Percentiles rank a stretch among this genome's conserved stretches.
Conservation (phyloP, 352 stramenopile genomes). For the Elongisporangium prolatum region DNA sequence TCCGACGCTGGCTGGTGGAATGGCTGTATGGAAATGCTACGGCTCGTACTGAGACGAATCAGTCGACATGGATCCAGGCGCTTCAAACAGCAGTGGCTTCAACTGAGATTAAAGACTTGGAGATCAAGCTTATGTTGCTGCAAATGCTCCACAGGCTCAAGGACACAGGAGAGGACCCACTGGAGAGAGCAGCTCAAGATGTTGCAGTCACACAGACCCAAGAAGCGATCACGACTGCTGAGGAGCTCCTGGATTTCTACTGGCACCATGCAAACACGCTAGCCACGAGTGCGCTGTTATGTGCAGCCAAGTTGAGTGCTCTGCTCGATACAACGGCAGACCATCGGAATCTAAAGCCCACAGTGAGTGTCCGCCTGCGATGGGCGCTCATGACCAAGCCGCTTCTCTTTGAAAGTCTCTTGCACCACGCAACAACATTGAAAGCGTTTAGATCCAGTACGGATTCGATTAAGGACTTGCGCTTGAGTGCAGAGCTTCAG, state of each 20-base stretch:
- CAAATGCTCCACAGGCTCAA: conserved; percentile 14
- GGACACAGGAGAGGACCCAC: neutral
- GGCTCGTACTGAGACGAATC: neutral
- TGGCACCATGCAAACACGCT: conserved; percentile 30
- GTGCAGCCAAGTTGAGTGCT: conserved; percentile 35
- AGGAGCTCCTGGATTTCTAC: conserved; percentile 39
- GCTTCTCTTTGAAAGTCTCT: conserved; percentile 34
- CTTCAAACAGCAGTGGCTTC: conserved; percentile 23
- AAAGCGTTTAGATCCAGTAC: conserved; percentile 15
- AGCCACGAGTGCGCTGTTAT: conserved; percentile 26
- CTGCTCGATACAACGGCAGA: conserved; percentile 5
- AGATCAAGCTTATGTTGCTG: conserved; percentile 24
- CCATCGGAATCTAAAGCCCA: conserved; percentile 1
- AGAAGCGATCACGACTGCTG: conserved; percentile 10
- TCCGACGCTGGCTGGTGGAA: conserved; percentile 32
- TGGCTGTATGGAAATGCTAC: conserved; percentile 6
- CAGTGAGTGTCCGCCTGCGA: conserved; percentile 25
- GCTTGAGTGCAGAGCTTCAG: neutral
- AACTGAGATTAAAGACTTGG: conserved; percentile 1
- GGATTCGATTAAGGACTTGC: neutral
- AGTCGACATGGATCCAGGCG: neutral
- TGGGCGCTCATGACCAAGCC: conserved; percentile 40
- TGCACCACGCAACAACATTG: conserved; percentile 20
- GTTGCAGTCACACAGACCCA: too few species aligned
- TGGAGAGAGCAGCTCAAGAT: too few species aligned